Evolutionary conservation across 2,329 filamentous ascomycete genomes (phyloP), one percentile per base, ranked within the genome.

Genomic region (Penicillium sp.): DNA sequence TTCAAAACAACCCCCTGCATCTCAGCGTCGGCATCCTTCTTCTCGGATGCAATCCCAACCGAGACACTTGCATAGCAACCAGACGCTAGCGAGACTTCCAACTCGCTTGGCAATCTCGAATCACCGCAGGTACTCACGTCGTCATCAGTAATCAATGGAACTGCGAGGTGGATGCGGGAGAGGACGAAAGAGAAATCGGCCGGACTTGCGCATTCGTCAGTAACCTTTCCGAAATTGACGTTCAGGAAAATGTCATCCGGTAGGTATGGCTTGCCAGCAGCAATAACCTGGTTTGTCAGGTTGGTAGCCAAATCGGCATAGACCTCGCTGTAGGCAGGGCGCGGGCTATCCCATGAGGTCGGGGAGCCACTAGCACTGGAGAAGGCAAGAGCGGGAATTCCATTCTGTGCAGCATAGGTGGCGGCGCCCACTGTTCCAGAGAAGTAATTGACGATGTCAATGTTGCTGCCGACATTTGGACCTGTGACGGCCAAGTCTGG

Each of bases 351-450:
- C 74, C 77, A 86, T 0, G 77, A 72, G 1, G 77, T 75, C 26
- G 68, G 73, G 13, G 72, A 71, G 6, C 71, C 70, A 0, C 75
- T 75, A 2, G 67, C 64, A 6, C 82, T 83, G 0, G 78, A 82
- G 68, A 87, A 87, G 15, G 83, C 84, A 49, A 88, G 76, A n/a
- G 78, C 78, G 0, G 84, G 84, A 49, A 86, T 77, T 1, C 76
- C 75, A 1, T 69, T 70, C 19, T 62, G 42, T 2, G 73, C 77
- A 0, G 83, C 82, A 55, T 81, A 80, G 31, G 72, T 74, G 7
- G 83, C 80, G 0, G 80, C 80, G 44, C 83, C 82, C n/a, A 84
- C 79, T 21, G 84, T 87, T 5, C 84, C 83, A 1, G 82, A 85
- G 63, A 84, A 75, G 21, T 69, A 76, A 0, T 79, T 75, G 2